These are phyloP conservation scores for Tylopilus plumbeoviolaceoides DNA, from an alignment of 768 basidiomycete species.

Conservation along the genomic window DNA sequence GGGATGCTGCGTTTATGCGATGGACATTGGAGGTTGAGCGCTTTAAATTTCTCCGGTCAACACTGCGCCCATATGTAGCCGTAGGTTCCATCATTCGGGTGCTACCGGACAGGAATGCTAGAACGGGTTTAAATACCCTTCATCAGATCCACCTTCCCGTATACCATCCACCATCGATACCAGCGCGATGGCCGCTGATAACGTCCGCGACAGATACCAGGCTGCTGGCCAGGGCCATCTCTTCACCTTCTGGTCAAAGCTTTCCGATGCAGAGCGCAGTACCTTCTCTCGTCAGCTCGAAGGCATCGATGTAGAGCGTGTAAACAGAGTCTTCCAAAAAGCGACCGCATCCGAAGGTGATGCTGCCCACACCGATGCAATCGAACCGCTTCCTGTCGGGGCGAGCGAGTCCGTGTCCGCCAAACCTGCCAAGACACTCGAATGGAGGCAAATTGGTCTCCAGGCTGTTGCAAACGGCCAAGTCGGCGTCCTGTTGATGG, in stretches of 20 bases:
- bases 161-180: background rate
- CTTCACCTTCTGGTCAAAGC: slow-evolving; percentile 78
- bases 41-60: too few relatives aligned
- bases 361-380: slow-evolving; percentile 44
- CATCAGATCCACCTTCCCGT: background rate
- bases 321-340: slow-evolving; percentile 82
- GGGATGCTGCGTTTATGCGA: too few relatives aligned
- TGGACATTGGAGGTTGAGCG: background rate
- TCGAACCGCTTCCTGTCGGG: slow-evolving; percentile 78
- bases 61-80: background rate
- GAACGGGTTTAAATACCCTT: slow-evolving; percentile 10
- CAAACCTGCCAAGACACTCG: slow-evolving; percentile 49
- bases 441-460: slow-evolving; percentile 80
- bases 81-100: slow-evolving; percentile 10
- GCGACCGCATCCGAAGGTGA: slow-evolving; percentile 66
- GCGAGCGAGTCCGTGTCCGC: slow-evolving; percentile 63
- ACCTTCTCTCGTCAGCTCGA: slow-evolving; percentile 69
- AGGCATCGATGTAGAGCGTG: slow-evolving; percentile 80
- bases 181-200: slow-evolving; percentile 49
- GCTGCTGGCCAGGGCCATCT: slow-evolving; percentile 86
- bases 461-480: slow-evolving; percentile 75
- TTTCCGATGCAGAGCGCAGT: slow-evolving; percentile 59
- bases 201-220: slow-evolving; percentile 61
- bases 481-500: slow-evolving; percentile 96
- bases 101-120: slow-evolving; percentile 16